Evolutionary conservation across 345 rosid species (phyloP).

Genomic region (Barbarea vulgaris): DNA sequence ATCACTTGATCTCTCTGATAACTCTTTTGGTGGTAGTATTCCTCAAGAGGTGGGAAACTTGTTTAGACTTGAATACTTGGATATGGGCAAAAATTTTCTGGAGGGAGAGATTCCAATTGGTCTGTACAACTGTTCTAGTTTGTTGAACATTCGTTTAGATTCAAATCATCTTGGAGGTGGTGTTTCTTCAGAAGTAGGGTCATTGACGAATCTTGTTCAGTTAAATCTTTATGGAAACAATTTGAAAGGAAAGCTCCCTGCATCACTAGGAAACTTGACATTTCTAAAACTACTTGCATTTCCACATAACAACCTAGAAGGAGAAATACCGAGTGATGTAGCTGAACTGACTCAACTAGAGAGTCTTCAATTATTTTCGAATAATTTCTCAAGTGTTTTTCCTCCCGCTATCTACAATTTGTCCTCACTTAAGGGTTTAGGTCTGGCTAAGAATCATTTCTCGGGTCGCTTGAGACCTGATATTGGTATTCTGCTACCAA

Average conservation of each 20-base stretch:
- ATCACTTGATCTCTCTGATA: not conserved
- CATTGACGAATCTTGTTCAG: not conserved
- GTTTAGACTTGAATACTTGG: not conserved
- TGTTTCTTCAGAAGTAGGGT: not conserved
- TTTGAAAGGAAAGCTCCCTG: not conserved
- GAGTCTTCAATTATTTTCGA: rapidly evolving
- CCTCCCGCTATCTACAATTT: not conserved
- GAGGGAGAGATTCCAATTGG: not conserved
- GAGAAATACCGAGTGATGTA: not conserved
- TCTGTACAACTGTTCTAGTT: not conserved
- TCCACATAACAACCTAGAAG: not conserved
- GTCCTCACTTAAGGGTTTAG: not conserved
- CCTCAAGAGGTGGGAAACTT: not conserved
- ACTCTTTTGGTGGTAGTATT: not conserved
- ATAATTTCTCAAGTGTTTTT: not conserved
- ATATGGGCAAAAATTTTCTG: not conserved
- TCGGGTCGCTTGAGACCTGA: not conserved
- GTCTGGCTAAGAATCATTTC: rapidly evolving
- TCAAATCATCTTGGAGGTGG: not conserved
- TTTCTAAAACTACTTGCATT: too few relatives aligned
- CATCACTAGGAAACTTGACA: slow-evolving; percentile 10
- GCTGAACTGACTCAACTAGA: not conserved
- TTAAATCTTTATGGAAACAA: not conserved
- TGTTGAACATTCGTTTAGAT: not conserved
- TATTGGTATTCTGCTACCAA: not conserved